These are phyloP conservation scores for Populus simonii DNA, from an alignment of 345 rosid genomes.

Conservation along the genomic window DNA sequence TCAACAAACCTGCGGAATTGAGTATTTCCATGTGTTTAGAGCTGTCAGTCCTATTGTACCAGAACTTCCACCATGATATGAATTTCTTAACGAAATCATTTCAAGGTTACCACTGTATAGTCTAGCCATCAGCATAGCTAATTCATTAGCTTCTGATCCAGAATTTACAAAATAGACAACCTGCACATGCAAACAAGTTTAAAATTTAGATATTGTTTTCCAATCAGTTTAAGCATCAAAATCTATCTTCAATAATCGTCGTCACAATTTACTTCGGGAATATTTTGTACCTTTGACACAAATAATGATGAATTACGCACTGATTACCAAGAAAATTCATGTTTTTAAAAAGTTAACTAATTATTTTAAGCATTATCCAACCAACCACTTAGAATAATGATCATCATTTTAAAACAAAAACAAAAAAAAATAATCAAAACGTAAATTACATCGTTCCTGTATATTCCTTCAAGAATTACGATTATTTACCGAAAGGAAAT, in stretches of 20 bases:
- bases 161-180: conserved; percentile 94
- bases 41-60: conserved; percentile 85
- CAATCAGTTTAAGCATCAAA: not conserved
- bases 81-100: conserved; percentile 88
- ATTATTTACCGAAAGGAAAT: not conserved
- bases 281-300: not conserved
- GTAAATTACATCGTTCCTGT: not conserved
- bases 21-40: conserved; percentile 87
- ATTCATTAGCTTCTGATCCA: conserved; percentile 91
- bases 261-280: not conserved
- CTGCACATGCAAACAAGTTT: conserved; percentile 36
- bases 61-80: conserved; percentile 97
- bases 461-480: not conserved
- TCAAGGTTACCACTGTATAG: conserved; percentile 74
- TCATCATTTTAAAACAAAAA: not conserved
- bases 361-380: not conserved
- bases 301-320: not conserved
- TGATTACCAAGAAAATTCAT: not conserved
- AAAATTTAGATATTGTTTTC: conserved; percentile 4
- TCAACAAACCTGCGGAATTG: conserved; percentile 74
- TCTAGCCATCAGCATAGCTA: conserved; percentile 96
- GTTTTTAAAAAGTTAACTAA: not conserved
- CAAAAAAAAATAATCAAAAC: not conserved
- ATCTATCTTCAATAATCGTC: not conserved
- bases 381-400: not conserved